Evolutionary conservation across 345 rosid genomes (phyloP), one percentile per base, ranked within the genome.

Genomic region (Jatropha curcas): DNA sequence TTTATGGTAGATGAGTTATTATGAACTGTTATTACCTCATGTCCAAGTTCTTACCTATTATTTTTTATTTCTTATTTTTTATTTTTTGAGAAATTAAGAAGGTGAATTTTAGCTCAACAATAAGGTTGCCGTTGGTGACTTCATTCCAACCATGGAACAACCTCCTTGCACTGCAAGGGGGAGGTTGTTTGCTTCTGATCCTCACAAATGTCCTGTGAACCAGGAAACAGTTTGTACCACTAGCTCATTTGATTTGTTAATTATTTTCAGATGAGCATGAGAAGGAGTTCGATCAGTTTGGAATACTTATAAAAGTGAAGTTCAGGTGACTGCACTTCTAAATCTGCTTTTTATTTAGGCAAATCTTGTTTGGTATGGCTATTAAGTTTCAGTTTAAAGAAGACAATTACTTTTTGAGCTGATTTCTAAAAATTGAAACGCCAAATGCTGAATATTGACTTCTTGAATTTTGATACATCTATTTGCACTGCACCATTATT

Each of bases 281-380:
- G 48, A 83, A 82, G 7, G 97, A 94, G 81, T 94, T 92, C 77
- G 95, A 89, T 86, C 88, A 82, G 50, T 94, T 85, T 77, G 98
- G 98, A 73, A 87, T 92, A 75, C 89, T 88, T 71, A 86, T 90
- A 79, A 90, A 88, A 84, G 97, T 94, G 72, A 94, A 94, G 80
- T 94, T 94, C 90, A 90, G 96, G 96, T 86, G 76, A 81, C 30
- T 52, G 39, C 37, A 58, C n/a, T 45, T 75, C 41, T 17, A 35
- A 51, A 17, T 71, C 66, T 70, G 43, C 62, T 60, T 30, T 64
- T 51, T 13, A 31, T 64, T 37, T 55, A 43, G 7, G 60, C 53
- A 56, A 41, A 58, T 55, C 34, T n/a, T 17, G n/a, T 25, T 51
- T 68, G 43, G 28, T n/a, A 17, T 60, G 59, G 57, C 30, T 52